A percentile compares a stretch with the other conserved stretches of the same genome.
phyloP scores from a whole-genome alignment of 1,284 basidiomycete genomes.

The Wolfiporia cocos region DNA sequence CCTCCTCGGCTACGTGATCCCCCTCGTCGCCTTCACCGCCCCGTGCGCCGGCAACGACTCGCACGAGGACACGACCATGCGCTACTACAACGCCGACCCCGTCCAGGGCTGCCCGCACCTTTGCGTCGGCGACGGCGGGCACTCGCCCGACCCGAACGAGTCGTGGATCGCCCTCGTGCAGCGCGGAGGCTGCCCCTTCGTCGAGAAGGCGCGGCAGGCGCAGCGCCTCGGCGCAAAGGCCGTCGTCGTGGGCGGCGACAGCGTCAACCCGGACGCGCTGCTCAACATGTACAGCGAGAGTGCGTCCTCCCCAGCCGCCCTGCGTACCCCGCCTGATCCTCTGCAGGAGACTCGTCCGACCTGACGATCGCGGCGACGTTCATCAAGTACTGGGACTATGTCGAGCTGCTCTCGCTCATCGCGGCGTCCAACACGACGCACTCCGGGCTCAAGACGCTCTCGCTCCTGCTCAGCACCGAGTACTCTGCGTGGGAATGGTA shows the following conservation, averaged over 20 bases:
- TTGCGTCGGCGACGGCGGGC: conserved; percentile 46
- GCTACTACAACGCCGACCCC: conserved; percentile 17
- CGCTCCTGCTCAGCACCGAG: conserved; percentile 70
- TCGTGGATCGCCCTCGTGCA: conserved; percentile 85
- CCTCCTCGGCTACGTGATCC: conserved; percentile 74
- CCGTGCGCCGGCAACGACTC: conserved; percentile 33
- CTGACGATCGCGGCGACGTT: conserved; percentile 67
- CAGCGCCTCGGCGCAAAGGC: conserved; percentile 80
- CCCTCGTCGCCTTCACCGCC: conserved; percentile 63
- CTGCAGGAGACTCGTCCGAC: conserved; percentile 66
- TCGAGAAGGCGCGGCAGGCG: conserved; percentile 79
- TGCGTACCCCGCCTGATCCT: no score
- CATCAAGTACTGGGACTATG: conserved; percentile 68
- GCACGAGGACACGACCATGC: no score
- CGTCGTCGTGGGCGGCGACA: conserved; percentile 84
- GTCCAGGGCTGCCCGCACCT: conserved; percentile 64
- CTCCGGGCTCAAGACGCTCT: conserved; percentile 63
- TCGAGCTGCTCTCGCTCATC: conserved; percentile 52
- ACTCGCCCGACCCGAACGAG: conserved; percentile 51
- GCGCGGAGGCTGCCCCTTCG: conserved; percentile 83
- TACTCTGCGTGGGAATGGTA: conserved; percentile 84
- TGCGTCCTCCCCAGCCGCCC: conserved; percentile 27
- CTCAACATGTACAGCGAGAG: conserved; percentile 89
- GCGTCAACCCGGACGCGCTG: conserved; percentile 71
- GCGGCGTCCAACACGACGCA: conserved; percentile 69